phyloP scores from a whole-genome alignment of 1,139 yeast genomes.

The Pichia sorboxylosa region DNA sequence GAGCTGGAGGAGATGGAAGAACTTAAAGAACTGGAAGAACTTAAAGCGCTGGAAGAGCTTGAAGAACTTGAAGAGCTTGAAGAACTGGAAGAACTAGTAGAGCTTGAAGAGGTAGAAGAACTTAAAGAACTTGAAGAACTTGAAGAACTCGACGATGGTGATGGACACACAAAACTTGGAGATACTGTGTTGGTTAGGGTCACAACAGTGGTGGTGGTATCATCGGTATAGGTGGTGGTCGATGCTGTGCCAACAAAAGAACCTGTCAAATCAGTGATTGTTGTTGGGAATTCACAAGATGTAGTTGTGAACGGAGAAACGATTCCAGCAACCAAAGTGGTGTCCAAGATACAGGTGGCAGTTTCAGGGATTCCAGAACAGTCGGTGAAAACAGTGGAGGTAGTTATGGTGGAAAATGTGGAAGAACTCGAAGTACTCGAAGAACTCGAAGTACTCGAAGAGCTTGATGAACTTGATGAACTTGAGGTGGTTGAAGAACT shows the following conservation, averaged over 20 bases:
- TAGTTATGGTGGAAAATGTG: slow-evolving; percentile 1
- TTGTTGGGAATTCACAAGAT: slow-evolving; percentile 4
- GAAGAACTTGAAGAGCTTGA: slow-evolving; percentile 2
- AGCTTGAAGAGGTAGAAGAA: not conserved
- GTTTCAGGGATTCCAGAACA: not conserved
- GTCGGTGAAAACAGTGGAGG: slow-evolving; percentile 1
- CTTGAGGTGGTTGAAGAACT: not conserved
- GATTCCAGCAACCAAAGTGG: not conserved
- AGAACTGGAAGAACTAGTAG: slow-evolving; percentile 2
- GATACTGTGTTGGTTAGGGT: slow-evolving; percentile 6
- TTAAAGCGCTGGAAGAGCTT: slow-evolving; percentile 1
- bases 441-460: not conserved
- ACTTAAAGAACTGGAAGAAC: slow-evolving; percentile 3
- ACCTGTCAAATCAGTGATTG: slow-evolving; percentile 4
- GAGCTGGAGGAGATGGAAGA: slow-evolving; percentile 1
- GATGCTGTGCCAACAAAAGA: slow-evolving; percentile 5
- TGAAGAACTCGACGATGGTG: not conserved
- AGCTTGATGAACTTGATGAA: slow-evolving; percentile 1
- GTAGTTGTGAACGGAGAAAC: slow-evolving; percentile 6
- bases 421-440: slow-evolving; percentile 1
- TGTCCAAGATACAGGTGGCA: not conserved
- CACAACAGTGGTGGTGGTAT: slow-evolving; percentile 1
- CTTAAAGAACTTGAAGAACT: not conserved
- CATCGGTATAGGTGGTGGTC: slow-evolving; percentile 2
- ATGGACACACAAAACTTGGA: slow-evolving; percentile 8